These are phyloP conservation scores for Pichia cephalocereana DNA, from an alignment of 805 yeast genomes.

Conservation along the genomic window DNA sequence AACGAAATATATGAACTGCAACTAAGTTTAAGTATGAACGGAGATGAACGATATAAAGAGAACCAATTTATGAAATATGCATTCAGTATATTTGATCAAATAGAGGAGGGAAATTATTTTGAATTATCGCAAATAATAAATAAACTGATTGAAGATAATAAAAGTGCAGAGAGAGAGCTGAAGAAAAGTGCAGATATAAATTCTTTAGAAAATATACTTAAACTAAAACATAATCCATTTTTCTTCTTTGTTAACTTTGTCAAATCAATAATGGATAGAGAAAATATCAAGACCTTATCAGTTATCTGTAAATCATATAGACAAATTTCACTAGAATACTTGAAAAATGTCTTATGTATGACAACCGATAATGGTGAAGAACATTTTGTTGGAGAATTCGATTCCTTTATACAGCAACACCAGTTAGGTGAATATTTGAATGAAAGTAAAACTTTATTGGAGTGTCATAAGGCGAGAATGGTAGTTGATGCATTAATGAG, in stretches of 20 bases:
- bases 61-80: conserved; percentile 25
- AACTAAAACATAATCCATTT: conserved; percentile 14
- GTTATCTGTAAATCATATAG: conserved; percentile 50
- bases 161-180: background rate
- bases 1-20: conserved; percentile 42
- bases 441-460: conserved; percentile 15
- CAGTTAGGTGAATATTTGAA: conserved; percentile 27
- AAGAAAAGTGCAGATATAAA: conserved; percentile 1
- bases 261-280: conserved; percentile 42
- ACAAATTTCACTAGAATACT: conserved; percentile 26
- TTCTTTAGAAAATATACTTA: conserved; percentile 11
- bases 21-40: conserved; percentile 13
- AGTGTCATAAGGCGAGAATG: conserved; percentile 18
- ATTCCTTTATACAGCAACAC: conserved; percentile 33
- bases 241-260: conserved; percentile 29
- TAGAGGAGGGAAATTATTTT: conserved; percentile 40
- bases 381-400: conserved; percentile 28
- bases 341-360: conserved; percentile 13
- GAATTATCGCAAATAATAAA: conserved; percentile 36
- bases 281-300: conserved; percentile 47
- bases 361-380: conserved; percentile 24
- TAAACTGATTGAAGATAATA: conserved; percentile 22
- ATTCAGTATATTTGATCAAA: conserved; percentile 26
- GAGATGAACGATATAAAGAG: conserved; percentile 1
- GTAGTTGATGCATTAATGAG: conserved; percentile 18